Evolutionary conservation across 768 basidiomycete species (phyloP).

Genomic region (Boletus rubescentipes): DNA sequence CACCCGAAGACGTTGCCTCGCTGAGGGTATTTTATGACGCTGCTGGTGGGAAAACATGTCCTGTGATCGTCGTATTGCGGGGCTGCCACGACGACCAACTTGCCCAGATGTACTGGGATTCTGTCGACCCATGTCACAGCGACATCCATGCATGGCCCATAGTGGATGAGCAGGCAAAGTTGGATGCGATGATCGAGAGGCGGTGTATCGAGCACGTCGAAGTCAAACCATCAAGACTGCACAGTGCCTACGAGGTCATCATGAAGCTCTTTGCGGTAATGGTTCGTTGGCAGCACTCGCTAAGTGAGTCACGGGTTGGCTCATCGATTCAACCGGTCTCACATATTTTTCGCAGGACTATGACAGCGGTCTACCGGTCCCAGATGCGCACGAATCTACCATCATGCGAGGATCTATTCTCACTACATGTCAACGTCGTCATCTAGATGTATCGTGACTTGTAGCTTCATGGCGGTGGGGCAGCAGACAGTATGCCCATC

Average conservation of each 20-base stretch:
- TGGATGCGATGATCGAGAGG: conserved; percentile 1
- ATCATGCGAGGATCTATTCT: neutral
- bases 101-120: neutral
- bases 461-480: too few species aligned
- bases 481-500: too few species aligned
- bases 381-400: neutral
- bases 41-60: neutral
- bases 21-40: neutral
- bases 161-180: neutral
- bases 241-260: neutral
- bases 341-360: neutral
- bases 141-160: neutral
- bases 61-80: conserved; percentile 1
- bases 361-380: neutral
- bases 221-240: neutral
- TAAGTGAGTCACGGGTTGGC: neutral
- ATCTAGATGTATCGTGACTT: too few species aligned
- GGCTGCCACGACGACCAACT: neutral
- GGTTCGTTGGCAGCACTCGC: neutral
- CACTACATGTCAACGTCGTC: neutral
- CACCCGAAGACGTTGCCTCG: neutral
- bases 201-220: neutral
- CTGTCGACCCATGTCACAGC: neutral
- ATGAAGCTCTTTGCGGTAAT: neutral
- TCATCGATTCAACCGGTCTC: neutral